phyloP scores from a whole-genome alignment of 805 yeast species.

The Pichia membranifaciens region DNA sequence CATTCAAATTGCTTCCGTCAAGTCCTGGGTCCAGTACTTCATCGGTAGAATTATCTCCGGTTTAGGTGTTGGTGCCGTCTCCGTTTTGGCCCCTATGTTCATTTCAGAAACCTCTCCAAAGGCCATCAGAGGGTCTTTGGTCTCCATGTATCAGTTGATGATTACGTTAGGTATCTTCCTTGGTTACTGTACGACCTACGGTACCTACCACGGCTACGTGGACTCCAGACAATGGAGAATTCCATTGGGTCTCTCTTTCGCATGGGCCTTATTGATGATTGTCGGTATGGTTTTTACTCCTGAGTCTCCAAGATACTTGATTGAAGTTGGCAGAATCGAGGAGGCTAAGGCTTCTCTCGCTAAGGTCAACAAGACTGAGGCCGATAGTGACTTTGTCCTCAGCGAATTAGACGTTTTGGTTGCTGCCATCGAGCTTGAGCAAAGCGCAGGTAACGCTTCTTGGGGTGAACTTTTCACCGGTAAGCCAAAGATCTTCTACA shows the following conservation, averaged over 20 bases:
- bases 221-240: slow-evolving; percentile 62
- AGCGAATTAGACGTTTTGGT: slow-evolving; percentile 49
- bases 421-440: slow-evolving; percentile 59
- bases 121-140: slow-evolving; percentile 64
- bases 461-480: slow-evolving; percentile 63
- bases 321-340: slow-evolving; percentile 42
- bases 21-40: slow-evolving; percentile 57
- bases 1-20: slow-evolving; percentile 51
- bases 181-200: slow-evolving; percentile 64
- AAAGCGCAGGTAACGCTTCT: slow-evolving; percentile 55
- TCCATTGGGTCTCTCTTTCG: slow-evolving; percentile 48
- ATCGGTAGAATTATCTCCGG: slow-evolving; percentile 58
- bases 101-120: slow-evolving; percentile 69
- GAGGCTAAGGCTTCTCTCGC: slow-evolving; percentile 54
- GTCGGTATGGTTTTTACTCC: slow-evolving; percentile 55
- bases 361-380: slow-evolving; percentile 48
- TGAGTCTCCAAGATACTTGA: slow-evolving; percentile 63
- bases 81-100: slow-evolving; percentile 51
- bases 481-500: slow-evolving; percentile 51
- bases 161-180: slow-evolving; percentile 66
- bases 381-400: slow-evolving; percentile 50
- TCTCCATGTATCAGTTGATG: slow-evolving; percentile 63
- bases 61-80: slow-evolving; percentile 48
- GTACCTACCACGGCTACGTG: slow-evolving; percentile 45
- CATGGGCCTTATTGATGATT: slow-evolving; percentile 47